phyloP scores from a whole-genome alignment of 2,329 filamentous ascomycete species.

The Ascochyta viciae-villosae region DNA sequence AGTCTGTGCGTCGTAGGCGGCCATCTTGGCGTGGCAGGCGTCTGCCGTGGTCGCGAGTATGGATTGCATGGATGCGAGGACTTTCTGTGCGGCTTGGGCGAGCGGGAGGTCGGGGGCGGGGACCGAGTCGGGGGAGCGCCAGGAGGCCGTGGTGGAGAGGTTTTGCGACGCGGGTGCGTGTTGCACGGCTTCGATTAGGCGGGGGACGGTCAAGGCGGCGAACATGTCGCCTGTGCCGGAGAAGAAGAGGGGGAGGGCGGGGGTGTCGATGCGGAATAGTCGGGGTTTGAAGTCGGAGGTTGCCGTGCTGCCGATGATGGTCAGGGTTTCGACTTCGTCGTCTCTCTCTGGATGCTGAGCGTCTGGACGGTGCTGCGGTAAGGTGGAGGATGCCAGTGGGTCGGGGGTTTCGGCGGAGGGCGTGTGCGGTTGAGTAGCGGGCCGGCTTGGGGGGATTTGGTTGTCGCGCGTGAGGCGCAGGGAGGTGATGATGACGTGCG shows the following conservation, averaged over 20 bases:
- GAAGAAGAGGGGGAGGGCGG: slow-evolving; percentile 90
- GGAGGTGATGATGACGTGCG: slow-evolving; percentile 92
- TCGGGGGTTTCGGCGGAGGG: slow-evolving; percentile 19
- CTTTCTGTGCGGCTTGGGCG: slow-evolving; percentile 82
- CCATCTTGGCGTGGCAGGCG: slow-evolving; percentile 71
- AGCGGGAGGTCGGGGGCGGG: slow-evolving; percentile 76
- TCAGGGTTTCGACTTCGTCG: slow-evolving; percentile 57
- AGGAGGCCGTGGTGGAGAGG: slow-evolving; percentile 66
- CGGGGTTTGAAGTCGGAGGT: slow-evolving; percentile 70
- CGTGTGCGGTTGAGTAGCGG: slow-evolving; percentile 44
- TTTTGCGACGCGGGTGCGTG: slow-evolving; percentile 42
- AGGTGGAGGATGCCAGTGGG: slow-evolving; percentile 1
- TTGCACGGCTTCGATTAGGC: slow-evolving; percentile 81
- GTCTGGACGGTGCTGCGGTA: not conserved
- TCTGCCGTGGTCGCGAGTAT: slow-evolving; percentile 73
- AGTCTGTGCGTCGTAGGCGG: slow-evolving; percentile 53
- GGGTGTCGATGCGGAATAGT: slow-evolving; percentile 88
- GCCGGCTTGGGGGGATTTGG: slow-evolving; percentile 46
- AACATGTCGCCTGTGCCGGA: slow-evolving; percentile 99
- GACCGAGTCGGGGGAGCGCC: slow-evolving; percentile 80
- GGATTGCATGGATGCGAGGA: slow-evolving; percentile 90
- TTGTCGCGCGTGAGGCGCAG: slow-evolving; percentile 70
- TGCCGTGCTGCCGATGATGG: slow-evolving; percentile 79
- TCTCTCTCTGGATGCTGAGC: not conserved
- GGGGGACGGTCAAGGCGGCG: slow-evolving; percentile 84